These are phyloP conservation scores for Glaciozyma martinii DNA, from an alignment of 768 basidiomycete species.

Conservation along the genomic window DNA sequence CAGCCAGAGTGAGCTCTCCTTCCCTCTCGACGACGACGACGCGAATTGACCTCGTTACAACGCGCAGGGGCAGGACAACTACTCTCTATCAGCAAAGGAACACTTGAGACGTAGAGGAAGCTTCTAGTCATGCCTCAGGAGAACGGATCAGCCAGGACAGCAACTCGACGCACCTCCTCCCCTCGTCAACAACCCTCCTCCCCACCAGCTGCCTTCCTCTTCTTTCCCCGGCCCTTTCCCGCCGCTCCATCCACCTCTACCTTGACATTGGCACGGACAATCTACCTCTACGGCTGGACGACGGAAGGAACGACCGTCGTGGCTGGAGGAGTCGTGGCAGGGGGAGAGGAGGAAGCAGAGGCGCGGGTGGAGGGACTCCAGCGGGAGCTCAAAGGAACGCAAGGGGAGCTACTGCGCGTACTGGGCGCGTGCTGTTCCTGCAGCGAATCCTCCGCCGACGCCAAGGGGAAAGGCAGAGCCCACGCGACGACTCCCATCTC, in stretches of 20 bases:
- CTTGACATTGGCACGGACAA: neutral
- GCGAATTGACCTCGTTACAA: neutral
- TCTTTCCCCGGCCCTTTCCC: neutral
- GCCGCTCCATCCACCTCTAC: neutral
- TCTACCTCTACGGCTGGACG: neutral
- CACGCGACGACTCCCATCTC: neutral
- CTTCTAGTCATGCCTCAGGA: neutral
- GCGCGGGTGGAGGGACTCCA: neutral
- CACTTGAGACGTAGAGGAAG: neutral
- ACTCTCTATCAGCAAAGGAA: neutral
- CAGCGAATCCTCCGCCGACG: neutral
- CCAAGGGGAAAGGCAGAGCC: neutral
- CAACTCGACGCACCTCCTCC: neutral
- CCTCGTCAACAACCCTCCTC: neutral
- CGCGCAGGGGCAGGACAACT: neutral
- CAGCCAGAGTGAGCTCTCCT: neutral
- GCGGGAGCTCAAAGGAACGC: no score
- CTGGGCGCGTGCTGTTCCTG: neutral
- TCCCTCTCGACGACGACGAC: neutral
- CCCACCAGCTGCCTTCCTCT: neutral
- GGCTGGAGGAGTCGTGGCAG: neutral
- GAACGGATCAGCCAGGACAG: neutral
- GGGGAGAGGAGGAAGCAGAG: neutral
- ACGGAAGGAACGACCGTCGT: neutral
- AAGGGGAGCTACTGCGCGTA: neutral